These are phyloP conservation scores for Cajanus cajan DNA, from an alignment of 306 rosid genomes.

Conservation along the genomic window DNA sequence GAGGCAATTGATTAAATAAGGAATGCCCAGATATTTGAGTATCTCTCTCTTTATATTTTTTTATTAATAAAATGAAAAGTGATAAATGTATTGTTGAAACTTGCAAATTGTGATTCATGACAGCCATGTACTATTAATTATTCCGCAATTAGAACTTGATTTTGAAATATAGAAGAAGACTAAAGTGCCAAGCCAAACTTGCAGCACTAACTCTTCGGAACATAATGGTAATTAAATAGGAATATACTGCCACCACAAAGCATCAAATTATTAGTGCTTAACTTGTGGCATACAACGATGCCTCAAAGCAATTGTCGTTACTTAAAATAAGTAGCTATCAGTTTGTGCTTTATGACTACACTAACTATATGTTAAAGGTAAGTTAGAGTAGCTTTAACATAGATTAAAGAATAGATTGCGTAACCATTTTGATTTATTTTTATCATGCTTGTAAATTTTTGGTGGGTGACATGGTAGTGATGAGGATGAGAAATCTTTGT, in stretches of 20 bases:
- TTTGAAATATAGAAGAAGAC: conserved; percentile 20
- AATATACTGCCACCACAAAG: conserved; percentile 38
- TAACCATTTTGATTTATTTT: conserved; percentile 24
- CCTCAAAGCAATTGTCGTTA: conserved; percentile 32
- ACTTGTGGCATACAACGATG: conserved; percentile 41
- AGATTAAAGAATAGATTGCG: conserved; percentile 38
- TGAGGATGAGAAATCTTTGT: conserved; percentile 37
- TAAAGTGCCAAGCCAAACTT: conserved; percentile 31
- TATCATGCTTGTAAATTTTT: conserved; percentile 11
- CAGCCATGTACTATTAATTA: conserved; percentile 15
- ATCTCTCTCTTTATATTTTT: background rate
- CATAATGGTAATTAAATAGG: conserved; percentile 40
- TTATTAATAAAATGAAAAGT: conserved; percentile 1
- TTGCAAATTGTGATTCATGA: conserved; percentile 17
- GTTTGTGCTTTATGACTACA: conserved; percentile 42
- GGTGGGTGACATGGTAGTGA: conserved; percentile 13
- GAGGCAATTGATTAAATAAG: conserved; percentile 10
- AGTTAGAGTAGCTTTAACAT: conserved; percentile 25
- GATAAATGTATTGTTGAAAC: background rate
- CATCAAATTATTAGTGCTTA: conserved; percentile 45
- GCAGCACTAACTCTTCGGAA: conserved; percentile 43
- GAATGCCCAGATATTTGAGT: conserved; percentile 1
- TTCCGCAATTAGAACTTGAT: conserved; percentile 24
- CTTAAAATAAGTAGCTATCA: conserved; percentile 33
- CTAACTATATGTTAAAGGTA: conserved; percentile 26